Evolutionary conservation across 148 eudicot species (phyloP).

Genomic region (Selenicereus undatus): DNA sequence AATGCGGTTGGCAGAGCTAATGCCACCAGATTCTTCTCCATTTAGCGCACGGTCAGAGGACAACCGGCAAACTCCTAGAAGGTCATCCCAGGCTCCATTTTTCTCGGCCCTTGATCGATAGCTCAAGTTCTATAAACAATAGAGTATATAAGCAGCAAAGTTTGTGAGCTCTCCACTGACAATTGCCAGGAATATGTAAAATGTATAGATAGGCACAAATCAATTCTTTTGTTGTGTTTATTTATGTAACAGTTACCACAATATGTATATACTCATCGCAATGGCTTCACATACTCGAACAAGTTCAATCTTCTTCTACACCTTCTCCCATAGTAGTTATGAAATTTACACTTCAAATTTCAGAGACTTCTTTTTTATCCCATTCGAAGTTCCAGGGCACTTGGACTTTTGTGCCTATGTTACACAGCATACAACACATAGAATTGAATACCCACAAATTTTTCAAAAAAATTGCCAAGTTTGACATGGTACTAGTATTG

Average conservation of each 20-base stretch:
- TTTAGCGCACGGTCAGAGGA: slow-evolving; percentile 39
- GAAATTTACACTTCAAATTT: neutral
- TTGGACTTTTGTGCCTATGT: too few species aligned
- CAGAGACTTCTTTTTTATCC: neutral
- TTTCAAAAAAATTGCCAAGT: too few species aligned
- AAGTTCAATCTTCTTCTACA: neutral
- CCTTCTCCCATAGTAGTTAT: neutral
- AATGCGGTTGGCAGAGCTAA: slow-evolving; percentile 51
- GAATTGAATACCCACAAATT: too few species aligned
- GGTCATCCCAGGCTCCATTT: slow-evolving; percentile 48
- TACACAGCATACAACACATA: too few species aligned
- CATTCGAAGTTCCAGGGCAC: too few species aligned
- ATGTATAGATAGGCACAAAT: slow-evolving; percentile 4
- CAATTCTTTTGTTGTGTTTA: slow-evolving; percentile 18
- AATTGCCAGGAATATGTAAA: slow-evolving; percentile 2
- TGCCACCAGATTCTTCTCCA: slow-evolving; percentile 55
- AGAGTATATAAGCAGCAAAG: too few species aligned
- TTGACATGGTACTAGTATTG: too few species aligned
- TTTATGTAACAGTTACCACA: neutral
- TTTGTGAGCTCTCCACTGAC: slow-evolving; percentile 12
- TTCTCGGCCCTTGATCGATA: slow-evolving; percentile 67
- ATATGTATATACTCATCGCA: neutral
- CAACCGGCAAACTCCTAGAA: slow-evolving; percentile 39
- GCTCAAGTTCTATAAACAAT: neutral
- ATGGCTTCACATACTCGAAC: neutral